These are phyloP conservation scores for Aspergillus fumigatus DNA, from an alignment of 2,329 filamentous ascomycete genomes.

Conservation along the genomic window DNA sequence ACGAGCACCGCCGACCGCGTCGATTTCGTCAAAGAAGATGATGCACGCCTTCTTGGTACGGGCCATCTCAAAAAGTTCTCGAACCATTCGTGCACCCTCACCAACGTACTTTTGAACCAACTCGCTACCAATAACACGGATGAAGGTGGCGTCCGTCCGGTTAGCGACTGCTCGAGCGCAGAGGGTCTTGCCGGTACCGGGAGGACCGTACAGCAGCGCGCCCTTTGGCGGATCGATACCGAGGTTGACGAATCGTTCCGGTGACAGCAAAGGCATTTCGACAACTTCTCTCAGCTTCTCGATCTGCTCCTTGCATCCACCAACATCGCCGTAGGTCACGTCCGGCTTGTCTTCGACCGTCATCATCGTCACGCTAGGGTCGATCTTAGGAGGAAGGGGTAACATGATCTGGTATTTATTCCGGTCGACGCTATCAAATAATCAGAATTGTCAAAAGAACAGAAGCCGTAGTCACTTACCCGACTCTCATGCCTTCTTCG, in stretches of 20 bases:
- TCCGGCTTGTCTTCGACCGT: conserved; percentile 99
- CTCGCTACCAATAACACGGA: conserved; percentile 96
- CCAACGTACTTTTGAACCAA: conserved; percentile 98
- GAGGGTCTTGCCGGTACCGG: conserved; percentile 97
- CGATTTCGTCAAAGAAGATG: conserved; percentile 99
- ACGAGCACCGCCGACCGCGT: conserved; percentile 90
- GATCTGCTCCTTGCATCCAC: conserved; percentile 98
- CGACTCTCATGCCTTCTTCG: conserved; percentile 97
- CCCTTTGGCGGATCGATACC: conserved; percentile 98
- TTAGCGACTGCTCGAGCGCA: conserved; percentile 97
- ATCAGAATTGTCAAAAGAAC: background rate
- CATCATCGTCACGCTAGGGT: conserved; percentile 99
- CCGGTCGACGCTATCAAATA: conserved; percentile 66
- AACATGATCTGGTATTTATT: conserved; percentile 99
- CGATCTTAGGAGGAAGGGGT: conserved; percentile 94
- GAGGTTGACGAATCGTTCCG: conserved; percentile 96
- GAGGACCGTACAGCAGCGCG: conserved; percentile 90
- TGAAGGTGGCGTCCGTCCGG: conserved; percentile 96
- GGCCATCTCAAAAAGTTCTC: conserved; percentile 98
- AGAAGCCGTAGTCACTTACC: conserved; percentile 44
- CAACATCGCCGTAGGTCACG: conserved; percentile 97
- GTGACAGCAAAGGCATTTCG: conserved; percentile 94
- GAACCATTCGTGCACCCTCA: conserved; percentile 96
- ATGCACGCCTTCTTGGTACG: conserved; percentile 99
- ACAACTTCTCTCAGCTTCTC: conserved; percentile 98